phyloP scores from a whole-genome alignment of 2,329 filamentous ascomycete genomes.

The Aspergillus quadricinctus region DNA sequence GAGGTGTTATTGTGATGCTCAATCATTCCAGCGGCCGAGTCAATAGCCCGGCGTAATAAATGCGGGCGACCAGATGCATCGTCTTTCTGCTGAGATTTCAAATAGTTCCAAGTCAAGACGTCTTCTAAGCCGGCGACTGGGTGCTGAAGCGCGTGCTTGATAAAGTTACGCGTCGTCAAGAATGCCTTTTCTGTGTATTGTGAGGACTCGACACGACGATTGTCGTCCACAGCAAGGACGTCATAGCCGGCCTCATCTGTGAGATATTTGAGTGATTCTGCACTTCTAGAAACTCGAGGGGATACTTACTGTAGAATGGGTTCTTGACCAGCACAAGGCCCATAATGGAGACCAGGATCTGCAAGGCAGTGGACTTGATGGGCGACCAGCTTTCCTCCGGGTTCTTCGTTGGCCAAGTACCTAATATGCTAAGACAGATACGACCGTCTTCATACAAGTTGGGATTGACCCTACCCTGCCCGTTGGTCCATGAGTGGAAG shows the following conservation, averaged over 20 bases:
- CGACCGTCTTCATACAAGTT: slow-evolving; percentile 61
- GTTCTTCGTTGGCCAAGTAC: slow-evolving; percentile 55
- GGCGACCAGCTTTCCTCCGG: slow-evolving; percentile 52
- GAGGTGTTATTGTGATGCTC: slow-evolving; percentile 22
- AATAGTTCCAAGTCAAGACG: slow-evolving; percentile 52
- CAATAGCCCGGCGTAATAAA: slow-evolving; percentile 22
- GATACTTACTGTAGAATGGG: slow-evolving; percentile 54
- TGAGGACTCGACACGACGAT: slow-evolving; percentile 43
- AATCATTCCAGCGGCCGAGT: slow-evolving; percentile 24
- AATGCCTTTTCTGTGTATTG: slow-evolving; percentile 54
- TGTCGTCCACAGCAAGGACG: slow-evolving; percentile 43
- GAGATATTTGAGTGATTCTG: neutral
- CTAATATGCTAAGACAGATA: slow-evolving; percentile 56
- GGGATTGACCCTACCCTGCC: slow-evolving; percentile 53
- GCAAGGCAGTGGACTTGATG: slow-evolving; percentile 51
- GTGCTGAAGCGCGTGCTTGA: slow-evolving; percentile 43
- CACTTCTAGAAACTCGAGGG: neutral
- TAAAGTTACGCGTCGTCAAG: slow-evolving; percentile 50
- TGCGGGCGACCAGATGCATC: slow-evolving; percentile 10
- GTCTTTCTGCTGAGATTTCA: slow-evolving; percentile 12
- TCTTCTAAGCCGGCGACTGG: slow-evolving; percentile 45
- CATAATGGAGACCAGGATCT: slow-evolving; percentile 55
- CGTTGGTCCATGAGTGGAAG: slow-evolving; percentile 57
- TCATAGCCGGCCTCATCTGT: slow-evolving; percentile 59
- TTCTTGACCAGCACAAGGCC: slow-evolving; percentile 55